Evolutionary conservation across 2,329 filamentous ascomycete genomes (phyloP), one percentile per base, ranked within the genome.

Genomic region (Pezicula carpinea): DNA sequence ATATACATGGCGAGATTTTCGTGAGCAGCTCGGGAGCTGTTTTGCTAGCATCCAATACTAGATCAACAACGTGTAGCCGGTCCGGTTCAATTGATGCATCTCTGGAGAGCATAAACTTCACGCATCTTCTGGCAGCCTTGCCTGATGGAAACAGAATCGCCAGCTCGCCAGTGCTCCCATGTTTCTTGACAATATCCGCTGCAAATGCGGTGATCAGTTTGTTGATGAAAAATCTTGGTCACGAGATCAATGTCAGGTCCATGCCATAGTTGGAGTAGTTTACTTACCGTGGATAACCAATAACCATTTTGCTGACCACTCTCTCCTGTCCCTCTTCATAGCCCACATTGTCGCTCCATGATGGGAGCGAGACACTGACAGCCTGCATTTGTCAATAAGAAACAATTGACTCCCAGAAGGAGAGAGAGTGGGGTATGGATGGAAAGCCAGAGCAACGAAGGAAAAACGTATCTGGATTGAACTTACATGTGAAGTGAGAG

Each of bases 331-430:
- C 92, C 67, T 99, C 90, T 66, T 99, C 93, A 63, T 99, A 99
- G 34, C 82, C 92, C 33, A 99, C 75, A 60, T 95, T 97, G 55
- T 90, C 76, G 55, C 76, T 77, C 93, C 93, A 99, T 69, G 90
- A 95, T 33, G 93, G 93, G 21, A 99, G 73, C 14, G 93, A 97
- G 35, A 97, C 92, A 66, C 92, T 97, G 55, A 97, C 89, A 54
- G 92, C 93, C 91, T 96, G 18, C 17, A 41, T 32, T 22, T 42
- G 18, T 46, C 23, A 46, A 32, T 42, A 39, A 41, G n/a, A n/a
- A 17, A 35, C n/a, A 22, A 18, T 19, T 46, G 40, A 18, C 45
- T 46, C 46, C 15, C 33, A 22, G 31, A 23, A 46, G 19, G 33
- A 43, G 19, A 18, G 31, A 42, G 43, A n/a, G 32, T 35, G 52